Conservation (phyloP, 2,329 filamentous ascomycete genomes). For the Epichloe coenophiala region DNA sequence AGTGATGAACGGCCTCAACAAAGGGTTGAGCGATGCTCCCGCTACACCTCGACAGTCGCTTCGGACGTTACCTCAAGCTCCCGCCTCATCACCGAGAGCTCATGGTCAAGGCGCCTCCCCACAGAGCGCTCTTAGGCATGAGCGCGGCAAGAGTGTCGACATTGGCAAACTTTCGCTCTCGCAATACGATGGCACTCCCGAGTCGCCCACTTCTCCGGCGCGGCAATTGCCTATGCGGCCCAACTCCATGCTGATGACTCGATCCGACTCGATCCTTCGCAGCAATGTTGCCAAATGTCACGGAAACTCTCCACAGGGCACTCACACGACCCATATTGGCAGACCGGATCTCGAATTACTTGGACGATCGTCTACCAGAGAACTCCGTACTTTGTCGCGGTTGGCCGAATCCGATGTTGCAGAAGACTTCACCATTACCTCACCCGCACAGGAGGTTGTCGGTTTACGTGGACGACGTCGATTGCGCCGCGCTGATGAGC, state of each 20-base stretch:
- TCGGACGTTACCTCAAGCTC: slow-evolving; percentile 57
- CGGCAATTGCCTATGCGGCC: slow-evolving; percentile 33
- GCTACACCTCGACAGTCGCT: slow-evolving; percentile 64
- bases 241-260: slow-evolving; percentile 47
- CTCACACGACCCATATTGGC: slow-evolving; percentile 33
- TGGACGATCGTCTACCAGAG: slow-evolving; percentile 77
- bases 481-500: slow-evolving; percentile 58
- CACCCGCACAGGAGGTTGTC: slow-evolving; percentile 70
- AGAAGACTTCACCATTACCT: slow-evolving; percentile 70
- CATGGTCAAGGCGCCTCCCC: slow-evolving; percentile 16
- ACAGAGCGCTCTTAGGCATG: slow-evolving; percentile 22
- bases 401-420: slow-evolving; percentile 62
- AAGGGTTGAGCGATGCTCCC: slow-evolving; percentile 50
- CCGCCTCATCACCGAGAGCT: slow-evolving; percentile 32
- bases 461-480: slow-evolving; percentile 74
- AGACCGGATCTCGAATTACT: slow-evolving; percentile 67
- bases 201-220: slow-evolving; percentile 29
- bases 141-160: slow-evolving; percentile 53
- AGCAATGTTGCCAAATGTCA: slow-evolving; percentile 19
- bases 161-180: slow-evolving; percentile 40
- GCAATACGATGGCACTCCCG: slow-evolving; percentile 25
- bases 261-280: slow-evolving; percentile 38
- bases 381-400: slow-evolving; percentile 76
- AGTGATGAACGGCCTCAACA: slow-evolving; percentile 29
- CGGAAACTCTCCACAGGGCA: slow-evolving; percentile 18